Evolutionary conservation across 139 green algal genomes (phyloP), one percentile per base, ranked within the genome.

Genomic region (Microglena sp.): DNA sequence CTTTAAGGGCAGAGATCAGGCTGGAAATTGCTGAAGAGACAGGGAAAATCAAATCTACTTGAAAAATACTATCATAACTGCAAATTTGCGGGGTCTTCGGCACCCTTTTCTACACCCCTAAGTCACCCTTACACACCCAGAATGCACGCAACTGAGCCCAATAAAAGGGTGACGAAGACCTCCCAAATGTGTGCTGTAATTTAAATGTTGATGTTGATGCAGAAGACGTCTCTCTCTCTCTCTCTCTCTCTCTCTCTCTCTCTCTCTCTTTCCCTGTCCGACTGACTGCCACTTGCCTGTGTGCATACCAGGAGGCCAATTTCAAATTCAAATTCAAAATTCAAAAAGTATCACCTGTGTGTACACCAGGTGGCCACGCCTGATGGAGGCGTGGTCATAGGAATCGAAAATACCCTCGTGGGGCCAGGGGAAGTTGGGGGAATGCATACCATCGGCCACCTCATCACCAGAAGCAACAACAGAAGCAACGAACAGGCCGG

Each of bases 311-410:
- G 18, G 43, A 53, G 43, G 53, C 21, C 53, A 60, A 26, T 60
- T 60, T 22, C 53, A 28, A 18, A 28, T 22, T 60, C 53, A 28
- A 60, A 53, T 24, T 24, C 18, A 24, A 18, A 53, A 24, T 53
- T 53, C 43, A 53, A 53, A 53, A 18, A 32, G 50, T 11, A 11
- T 28, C 33, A 65, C 58, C 58, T 65, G 58, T 4, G 58, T 65
- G 58, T 65, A 65, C 4, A 92, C 86, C 76, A 97, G 87, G 72
- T 95, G 91, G 2, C 94, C 94, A 54, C 94, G 81, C 3, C 94
- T 72, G 62, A 99, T 97, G 28, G 89, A 77, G 1, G 81, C 84
- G 66, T 97, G 89, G 77, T 99, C 94, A 67, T 95, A 99, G 1
- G 86, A 83, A 55, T 83, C 84, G 69, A 97, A 91, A 29, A 88